phyloP scores from a whole-genome alignment of 176 grass and related monocot genomes.

The Aegilops longissima region DNA sequence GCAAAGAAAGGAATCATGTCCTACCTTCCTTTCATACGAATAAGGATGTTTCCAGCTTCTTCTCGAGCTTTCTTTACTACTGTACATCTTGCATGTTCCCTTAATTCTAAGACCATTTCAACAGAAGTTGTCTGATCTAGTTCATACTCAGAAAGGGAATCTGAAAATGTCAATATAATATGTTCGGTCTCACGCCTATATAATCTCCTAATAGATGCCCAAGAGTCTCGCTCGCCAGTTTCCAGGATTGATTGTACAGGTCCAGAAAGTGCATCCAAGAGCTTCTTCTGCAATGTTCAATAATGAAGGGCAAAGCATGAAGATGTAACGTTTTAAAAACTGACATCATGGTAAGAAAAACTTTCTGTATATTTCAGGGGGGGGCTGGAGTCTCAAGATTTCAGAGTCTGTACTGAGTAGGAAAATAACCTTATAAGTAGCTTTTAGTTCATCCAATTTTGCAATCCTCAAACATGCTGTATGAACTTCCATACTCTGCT shows the following conservation, averaged over 20 bases:
- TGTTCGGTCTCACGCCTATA: constrained; percentile 62
- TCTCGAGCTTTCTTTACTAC: constrained; percentile 83
- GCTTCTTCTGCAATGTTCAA: constrained; percentile 47
- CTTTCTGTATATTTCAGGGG: neutral
- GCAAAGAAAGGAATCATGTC: neutral
- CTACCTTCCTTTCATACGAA: constrained; percentile 97
- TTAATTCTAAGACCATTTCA: constrained; percentile 57
- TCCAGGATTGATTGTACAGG: constrained; percentile 74
- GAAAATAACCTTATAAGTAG: constrained; percentile 62
- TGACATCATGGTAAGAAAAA: neutral
- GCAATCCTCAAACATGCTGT: constrained; percentile 38
- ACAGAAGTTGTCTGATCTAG: constrained; percentile 51
- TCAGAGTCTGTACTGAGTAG: neutral
- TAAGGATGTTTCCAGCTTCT: constrained; percentile 70
- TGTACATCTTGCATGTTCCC: constrained; percentile 57
- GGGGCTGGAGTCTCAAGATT: neutral
- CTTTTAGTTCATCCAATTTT: constrained; percentile 68
- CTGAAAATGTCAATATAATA: constrained; percentile 37
- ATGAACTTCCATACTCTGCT: constrained; percentile 56
- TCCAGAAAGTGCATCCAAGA: constrained; percentile 63
- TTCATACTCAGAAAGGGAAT: constrained; percentile 72
- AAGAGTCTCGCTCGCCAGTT: constrained; percentile 52
- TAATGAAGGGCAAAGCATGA: constrained; percentile 14
- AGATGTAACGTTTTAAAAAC: neutral
- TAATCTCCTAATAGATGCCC: constrained; percentile 69